These are phyloP conservation scores for Miamiensis avidus DNA, from an alignment of 169 alveolate genomes.

Conservation along the genomic window DNA sequence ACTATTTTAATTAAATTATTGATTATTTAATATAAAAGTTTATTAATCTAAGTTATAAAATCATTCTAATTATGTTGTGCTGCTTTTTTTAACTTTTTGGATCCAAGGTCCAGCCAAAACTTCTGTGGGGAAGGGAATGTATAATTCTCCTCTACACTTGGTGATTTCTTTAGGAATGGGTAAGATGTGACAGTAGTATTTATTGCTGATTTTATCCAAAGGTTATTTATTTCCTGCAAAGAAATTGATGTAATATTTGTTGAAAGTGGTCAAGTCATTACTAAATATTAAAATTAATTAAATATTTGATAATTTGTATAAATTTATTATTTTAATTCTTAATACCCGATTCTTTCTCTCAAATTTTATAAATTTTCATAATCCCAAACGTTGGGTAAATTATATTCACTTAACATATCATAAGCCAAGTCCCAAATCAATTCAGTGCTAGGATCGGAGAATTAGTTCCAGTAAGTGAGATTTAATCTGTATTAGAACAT, in stretches of 20 bases:
- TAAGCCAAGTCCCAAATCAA: neutral
- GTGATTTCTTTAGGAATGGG: neutral
- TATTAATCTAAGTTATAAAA: too few relatives aligned
- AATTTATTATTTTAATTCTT: too few relatives aligned
- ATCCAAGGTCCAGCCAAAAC: neutral
- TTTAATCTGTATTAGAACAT: conserved; percentile 36
- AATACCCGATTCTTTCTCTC: neutral
- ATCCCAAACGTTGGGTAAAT: neutral
- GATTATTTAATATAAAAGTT: too few relatives aligned
- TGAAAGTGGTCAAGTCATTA: neutral
- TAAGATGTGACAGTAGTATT: neutral
- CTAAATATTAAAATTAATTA: neutral
- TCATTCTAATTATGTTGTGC: too few relatives aligned
- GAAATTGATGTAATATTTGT: too few relatives aligned
- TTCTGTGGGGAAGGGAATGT: neutral
- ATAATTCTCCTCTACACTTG: neutral
- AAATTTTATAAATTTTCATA: too few relatives aligned
- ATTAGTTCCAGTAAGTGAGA: conserved; percentile 15
- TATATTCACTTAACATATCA: neutral
- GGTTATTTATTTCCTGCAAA: neutral
- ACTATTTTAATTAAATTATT: too few relatives aligned
- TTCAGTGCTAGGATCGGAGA: neutral
- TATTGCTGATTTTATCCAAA: neutral
- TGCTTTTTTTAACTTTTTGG: too few relatives aligned
- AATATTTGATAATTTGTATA: neutral